Evolutionary conservation across 257 asterid genomes (phyloP), one percentile per base, ranked within the genome.

Genomic region (Fraxinus americana): DNA sequence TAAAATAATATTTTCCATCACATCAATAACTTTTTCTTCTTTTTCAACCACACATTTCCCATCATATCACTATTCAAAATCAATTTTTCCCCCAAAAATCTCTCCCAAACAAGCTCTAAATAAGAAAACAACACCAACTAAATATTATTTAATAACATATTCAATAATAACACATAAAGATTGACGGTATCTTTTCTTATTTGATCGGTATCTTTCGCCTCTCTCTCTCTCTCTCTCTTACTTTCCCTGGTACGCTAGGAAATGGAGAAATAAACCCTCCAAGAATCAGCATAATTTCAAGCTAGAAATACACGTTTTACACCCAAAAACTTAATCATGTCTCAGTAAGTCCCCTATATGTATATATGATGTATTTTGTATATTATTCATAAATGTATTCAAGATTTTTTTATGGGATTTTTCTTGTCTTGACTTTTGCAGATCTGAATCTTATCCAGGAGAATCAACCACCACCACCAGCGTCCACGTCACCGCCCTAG

Each of bases 401-500:
- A 23, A 63, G 35, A 25, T 45, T 21, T 61, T 21, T 34, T 23
- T 54, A 2, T 9, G 63, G 23, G 45, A 30, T 32, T 45, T 17
- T 21, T 72, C 21, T 10, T 65, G 23, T 50, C 13, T 70, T 29
- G 38, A 5, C 45, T 70, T 7, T 57, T 10, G 68, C 86, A 85
- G 89, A 83, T 87, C 89, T 71, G 88, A 85, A 9, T 41, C 43
- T 19, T 83, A 80, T 30, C 91, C 87, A 43, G 81, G 83, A 84
- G 85, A 76, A 70, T 80, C 59, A 77, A 27, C 61, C 74, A 87
- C 89, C 77, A 94, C 97, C 73, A 91, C 97, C 72, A 89, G 97
- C 86, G 91, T 92, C 80, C 97, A 89, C 59, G 93, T 94, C 75
- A 89, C 94, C 66, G 97, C 98, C 68, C 97, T 94, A 35, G 98